Percentiles rank a stretch among this genome's conserved stretches.
These are phyloP conservation scores for Dendrobium chrysotoxum DNA, from an alignment of 106 monocot species.

Conservation along the genomic window DNA sequence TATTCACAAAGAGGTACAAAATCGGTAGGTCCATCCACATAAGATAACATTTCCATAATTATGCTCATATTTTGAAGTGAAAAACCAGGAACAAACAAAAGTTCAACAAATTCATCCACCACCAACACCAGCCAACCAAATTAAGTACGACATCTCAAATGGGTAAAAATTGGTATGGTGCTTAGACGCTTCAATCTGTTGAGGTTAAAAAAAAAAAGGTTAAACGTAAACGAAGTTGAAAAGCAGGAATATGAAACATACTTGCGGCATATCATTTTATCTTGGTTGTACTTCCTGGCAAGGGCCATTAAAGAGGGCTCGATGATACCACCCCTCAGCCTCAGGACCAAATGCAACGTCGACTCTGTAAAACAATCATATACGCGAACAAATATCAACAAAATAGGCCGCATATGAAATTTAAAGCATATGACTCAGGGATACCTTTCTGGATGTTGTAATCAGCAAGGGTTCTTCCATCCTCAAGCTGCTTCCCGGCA, in stretches of 20 bases:
- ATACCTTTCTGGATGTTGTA: slow-evolving; percentile 12
- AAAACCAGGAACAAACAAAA: background rate
- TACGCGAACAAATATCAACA: background rate
- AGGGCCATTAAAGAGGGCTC: slow-evolving; percentile 61
- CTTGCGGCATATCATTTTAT: slow-evolving; percentile 60
- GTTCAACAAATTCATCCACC: background rate
- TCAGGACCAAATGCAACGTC: slow-evolving; percentile 48
- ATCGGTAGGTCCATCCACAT: background rate
- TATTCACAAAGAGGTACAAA: background rate
- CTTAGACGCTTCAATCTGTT: background rate
- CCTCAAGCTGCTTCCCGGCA: slow-evolving; percentile 9
- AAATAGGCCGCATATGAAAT: background rate
- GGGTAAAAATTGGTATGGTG: background rate
- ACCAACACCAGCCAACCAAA: background rate
- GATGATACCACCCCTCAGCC: slow-evolving; percentile 53
- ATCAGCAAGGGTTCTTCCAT: slow-evolving; percentile 9
- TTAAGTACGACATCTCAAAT: background rate
- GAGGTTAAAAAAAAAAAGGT: background rate
- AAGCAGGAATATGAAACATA: slow-evolving; percentile 4
- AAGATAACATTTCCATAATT: background rate
- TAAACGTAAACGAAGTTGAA: background rate
- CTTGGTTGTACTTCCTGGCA: slow-evolving; percentile 59
- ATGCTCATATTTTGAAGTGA: background rate
- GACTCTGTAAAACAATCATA: slow-evolving; percentile 20
- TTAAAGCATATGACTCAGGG: background rate